Conservation (phyloP, 345 rosid species). For the Boechera divaricarpa region DNA sequence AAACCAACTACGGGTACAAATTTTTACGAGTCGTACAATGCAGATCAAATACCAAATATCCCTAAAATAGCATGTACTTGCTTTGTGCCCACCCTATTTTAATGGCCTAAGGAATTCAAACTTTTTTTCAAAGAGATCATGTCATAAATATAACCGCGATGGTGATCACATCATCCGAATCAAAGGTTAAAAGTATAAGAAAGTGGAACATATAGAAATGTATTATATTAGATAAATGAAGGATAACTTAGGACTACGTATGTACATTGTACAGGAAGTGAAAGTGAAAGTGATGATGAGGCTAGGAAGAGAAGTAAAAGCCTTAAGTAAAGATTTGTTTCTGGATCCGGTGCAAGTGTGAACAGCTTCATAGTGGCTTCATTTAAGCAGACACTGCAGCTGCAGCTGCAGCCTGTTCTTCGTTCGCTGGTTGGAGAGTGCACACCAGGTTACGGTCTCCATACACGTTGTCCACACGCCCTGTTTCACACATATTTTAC, state of each 20-base stretch:
- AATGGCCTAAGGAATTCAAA: not conserved
- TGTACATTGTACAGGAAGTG: conserved; percentile 28
- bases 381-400: conserved; percentile 24
- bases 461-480: conserved; percentile 23
- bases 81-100: too few relatives aligned
- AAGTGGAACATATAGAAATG: conserved; percentile 6
- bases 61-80: too few relatives aligned
- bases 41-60: too few relatives aligned
- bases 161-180: not conserved
- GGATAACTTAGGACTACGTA: conserved; percentile 18
- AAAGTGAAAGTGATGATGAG: not conserved
- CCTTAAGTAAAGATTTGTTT: conserved; percentile 3
- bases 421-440: conserved; percentile 11
- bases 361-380: not conserved
- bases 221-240: conserved; percentile 8
- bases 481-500: not conserved
- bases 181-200: not conserved
- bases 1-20: too few relatives aligned
- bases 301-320: conserved; percentile 7
- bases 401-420: conserved; percentile 22
- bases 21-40: too few relatives aligned
- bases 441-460: conserved; percentile 21
- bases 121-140: not conserved
- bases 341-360: not conserved
- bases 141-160: not conserved